A percentile compares a stretch with the other conserved stretches of the same genome.
Conservation (phyloP, 345 rosid genomes). For the Aethionema arabicum region DNA sequence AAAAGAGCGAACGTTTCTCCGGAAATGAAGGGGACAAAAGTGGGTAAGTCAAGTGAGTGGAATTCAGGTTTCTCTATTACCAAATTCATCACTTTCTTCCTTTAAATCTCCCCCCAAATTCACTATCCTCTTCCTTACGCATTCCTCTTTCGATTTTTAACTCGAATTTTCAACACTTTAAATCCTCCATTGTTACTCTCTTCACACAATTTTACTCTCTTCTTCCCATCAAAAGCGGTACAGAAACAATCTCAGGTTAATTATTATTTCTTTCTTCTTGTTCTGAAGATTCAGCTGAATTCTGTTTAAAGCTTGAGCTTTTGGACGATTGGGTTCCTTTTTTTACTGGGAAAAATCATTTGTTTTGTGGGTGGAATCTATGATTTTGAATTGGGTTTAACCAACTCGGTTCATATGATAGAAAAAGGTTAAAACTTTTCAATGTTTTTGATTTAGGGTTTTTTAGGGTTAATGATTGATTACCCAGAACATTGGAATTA, state of each 20-base stretch:
- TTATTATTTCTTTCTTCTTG: conserved; percentile 20
- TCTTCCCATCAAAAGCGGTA: not conserved
- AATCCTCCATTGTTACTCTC: not conserved
- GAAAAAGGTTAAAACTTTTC: conserved; percentile 9
- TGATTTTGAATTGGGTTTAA: conserved; percentile 16
- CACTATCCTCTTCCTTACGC: conserved; percentile 11
- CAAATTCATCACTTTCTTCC: conserved; percentile 32
- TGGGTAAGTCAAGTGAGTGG: conserved; percentile 28
- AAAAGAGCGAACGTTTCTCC: conserved; percentile 26
- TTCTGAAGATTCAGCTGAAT: not conserved
- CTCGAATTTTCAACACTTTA: not conserved
- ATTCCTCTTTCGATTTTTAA: conserved; percentile 14
- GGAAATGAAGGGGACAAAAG: conserved; percentile 36
- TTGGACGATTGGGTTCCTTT: not conserved
- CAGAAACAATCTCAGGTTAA: conserved; percentile 19
- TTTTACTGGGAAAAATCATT: not conserved
- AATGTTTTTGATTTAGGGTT: conserved; percentile 15
- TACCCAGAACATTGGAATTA: not conserved
- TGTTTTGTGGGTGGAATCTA: not conserved
- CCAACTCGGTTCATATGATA: conserved; percentile 4
- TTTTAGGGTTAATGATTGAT: conserved; percentile 18
- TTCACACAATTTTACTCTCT: not conserved
- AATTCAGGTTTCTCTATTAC: conserved; percentile 25
- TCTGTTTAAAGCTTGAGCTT: conserved; percentile 19
- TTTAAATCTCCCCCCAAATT: conserved; percentile 18